Conservation (phyloP, 306 rosid genomes). For the Carpinus fangiana region DNA sequence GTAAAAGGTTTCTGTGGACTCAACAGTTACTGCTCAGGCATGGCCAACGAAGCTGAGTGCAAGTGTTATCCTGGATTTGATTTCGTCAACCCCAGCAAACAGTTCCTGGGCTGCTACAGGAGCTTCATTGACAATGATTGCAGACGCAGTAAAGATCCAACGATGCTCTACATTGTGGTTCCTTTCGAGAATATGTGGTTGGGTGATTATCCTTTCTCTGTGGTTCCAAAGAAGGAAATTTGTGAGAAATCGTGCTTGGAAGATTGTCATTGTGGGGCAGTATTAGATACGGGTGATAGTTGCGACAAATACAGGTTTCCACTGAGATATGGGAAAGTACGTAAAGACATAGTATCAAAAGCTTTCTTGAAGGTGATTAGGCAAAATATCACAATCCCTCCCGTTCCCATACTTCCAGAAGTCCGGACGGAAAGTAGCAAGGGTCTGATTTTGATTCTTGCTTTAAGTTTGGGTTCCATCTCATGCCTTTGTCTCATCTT, state of each 20-base stretch:
- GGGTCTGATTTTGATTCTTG: background rate
- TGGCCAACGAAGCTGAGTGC: background rate
- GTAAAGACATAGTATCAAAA: rapidly evolving
- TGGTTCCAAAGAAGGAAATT: background rate
- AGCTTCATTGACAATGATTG: background rate
- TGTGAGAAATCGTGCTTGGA: background rate
- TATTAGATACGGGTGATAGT: rapidly evolving
- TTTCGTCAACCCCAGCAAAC: background rate
- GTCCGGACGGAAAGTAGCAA: background rate
- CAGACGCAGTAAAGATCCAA: background rate
- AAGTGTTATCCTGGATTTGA: background rate
- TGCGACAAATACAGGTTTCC: background rate
- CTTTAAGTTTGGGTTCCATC: background rate
- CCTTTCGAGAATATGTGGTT: background rate
- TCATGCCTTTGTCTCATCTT: background rate
- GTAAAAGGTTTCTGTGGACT: background rate
- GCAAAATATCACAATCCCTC: too few relatives aligned
- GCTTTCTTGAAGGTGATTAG: background rate
- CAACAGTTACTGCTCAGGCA: background rate
- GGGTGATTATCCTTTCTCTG: background rate
- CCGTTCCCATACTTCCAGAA: background rate
- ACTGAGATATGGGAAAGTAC: background rate
- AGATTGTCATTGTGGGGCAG: background rate
- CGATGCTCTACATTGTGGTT: background rate
- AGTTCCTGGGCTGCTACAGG: background rate